These are phyloP conservation scores for Beta lomatogona DNA, from an alignment of 179 eudicot genomes.

Conservation along the genomic window DNA sequence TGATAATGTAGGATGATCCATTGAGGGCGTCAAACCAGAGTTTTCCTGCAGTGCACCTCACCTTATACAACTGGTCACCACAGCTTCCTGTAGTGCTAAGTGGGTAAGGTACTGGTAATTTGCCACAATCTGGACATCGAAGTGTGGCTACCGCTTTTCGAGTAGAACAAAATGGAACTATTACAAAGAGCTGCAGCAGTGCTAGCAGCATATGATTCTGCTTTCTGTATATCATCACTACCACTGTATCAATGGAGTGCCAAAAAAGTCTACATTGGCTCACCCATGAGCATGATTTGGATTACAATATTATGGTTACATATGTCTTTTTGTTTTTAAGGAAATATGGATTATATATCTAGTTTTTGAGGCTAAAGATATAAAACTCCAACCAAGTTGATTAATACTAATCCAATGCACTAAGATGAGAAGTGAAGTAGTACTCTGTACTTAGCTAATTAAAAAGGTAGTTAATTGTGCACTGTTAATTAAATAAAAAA, in stretches of 20 bases:
- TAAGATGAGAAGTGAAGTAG: too few species aligned
- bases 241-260: not conserved
- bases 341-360: not conserved
- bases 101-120: constrained; percentile 51
- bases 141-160: constrained; percentile 2
- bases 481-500: too few species aligned
- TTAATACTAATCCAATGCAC: too few species aligned
- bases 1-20: constrained; percentile 39
- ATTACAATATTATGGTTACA: not conserved
- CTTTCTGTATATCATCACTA: not conserved
- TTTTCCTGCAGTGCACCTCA: constrained; percentile 42
- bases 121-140: constrained; percentile 46
- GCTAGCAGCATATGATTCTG: not conserved
- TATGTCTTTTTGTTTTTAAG: not conserved
- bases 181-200: not conserved
- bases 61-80: constrained; percentile 55
- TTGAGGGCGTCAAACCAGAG: constrained; percentile 47
- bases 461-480: too few species aligned
- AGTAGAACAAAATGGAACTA: not conserved
- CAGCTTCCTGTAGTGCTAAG: constrained; percentile 49
- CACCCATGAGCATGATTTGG: not conserved
- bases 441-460: too few species aligned
- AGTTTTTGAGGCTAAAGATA: too few species aligned
- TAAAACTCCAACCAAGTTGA: too few species aligned
- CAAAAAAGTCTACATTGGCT: too few species aligned